Base-by-base conservation (phyloP, 2,329 filamentous ascomycete species). In the Akanthomyces lecanii region DNA sequence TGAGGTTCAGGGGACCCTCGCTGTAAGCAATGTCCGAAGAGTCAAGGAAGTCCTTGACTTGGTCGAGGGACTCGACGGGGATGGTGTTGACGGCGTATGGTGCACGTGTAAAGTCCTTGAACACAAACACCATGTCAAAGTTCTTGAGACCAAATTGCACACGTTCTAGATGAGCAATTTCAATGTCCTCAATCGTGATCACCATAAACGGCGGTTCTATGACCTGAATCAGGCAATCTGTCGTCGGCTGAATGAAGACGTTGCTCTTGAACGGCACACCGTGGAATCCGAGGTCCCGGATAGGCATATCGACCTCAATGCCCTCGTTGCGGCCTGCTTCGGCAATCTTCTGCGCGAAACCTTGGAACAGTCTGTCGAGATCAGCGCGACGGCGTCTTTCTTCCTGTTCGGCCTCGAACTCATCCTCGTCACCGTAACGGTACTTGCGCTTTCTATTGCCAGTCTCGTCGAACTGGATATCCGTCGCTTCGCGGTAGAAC, bases 381-480 rank as follows among this genome's bases (percentile, higher is more conserved):
- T 94, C 91, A n/a, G 91, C 90, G 68, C 95, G 85, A 63, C 94
- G 88, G 68, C 94, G 86, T 69, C 96, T 88, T 77, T 99, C 95
- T 75, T 99, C 95, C 75, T 99, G 95, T 75, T 99, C 95, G 48
- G 94, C 92, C 75, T 99, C 95, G 66, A 99, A 99, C 74, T 99
- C 95, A 72, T 99, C 95, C 74, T 99, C 96, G 67, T 99, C 95
- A 50, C 95, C 95, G 72, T 96, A 98, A 55, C 95, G 89, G 77
- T 98, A 96, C 78, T 97, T 97, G 68, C 95, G 90, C 80, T 97
- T 97, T 67, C 96, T 86, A 77, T 98, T 99, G 68, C 95, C 96
- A 54, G 95, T 99, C 79, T 99, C 95, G 71, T 99, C 95, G 69
- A 99, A 98, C 72, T 97, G 92, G 75, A 99, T 98, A 69, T 99